Base-by-base conservation (phyloP, 2,329 filamentous ascomycete genomes). In the Fonsecaea nubica region DNA sequence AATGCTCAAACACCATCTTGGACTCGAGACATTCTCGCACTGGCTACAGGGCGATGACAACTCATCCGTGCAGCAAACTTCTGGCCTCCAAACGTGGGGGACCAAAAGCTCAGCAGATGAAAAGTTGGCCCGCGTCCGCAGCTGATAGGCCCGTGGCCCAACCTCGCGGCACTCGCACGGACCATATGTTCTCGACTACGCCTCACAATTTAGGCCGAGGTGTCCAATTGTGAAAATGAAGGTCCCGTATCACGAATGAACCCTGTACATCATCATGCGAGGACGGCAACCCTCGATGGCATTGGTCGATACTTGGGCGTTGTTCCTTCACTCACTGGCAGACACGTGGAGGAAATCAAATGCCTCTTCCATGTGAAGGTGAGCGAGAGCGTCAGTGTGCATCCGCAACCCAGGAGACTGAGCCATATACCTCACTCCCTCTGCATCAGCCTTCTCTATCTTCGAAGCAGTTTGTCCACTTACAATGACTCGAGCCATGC, bases 271-370 rank as follows among this genome's bases (percentile, higher is more conserved):
- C 45, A 21, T 50, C 45, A 21, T 50, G 25, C 18, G 18, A 50
- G 18, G 21, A 25, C 18, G 45, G 18, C 5, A 10, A 9, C 45
- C 18, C 18, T 4, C 7, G 10, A 50, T 50, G 45, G 18, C 45
- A 50, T 50, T 50, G 45, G 45, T 25, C 7, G 45, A 50, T 1
- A 25, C 12, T n/a, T 50, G 45, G 45, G 8, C 45, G 45, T 50
- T 50, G 32, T 36, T 54, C 59, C 30, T 62, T 54, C 59, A 62
- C 33, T 62, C 45, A 62, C 59, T 36, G 48, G n/a, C n/a, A 15
- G 45, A 54, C 48, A 53, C 32, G 59, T 62, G 30, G 42, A 30
- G 32, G 38, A 32, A 15, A 50, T 15, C 45, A 50, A 50, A 9
- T 36, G 15, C 52, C 13, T 21, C 30, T 35, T 25, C 32, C 42